These are phyloP conservation scores for Saccharomyces hybrid DNA, from an alignment of 1,139 yeast species.

Conservation along the genomic window DNA sequence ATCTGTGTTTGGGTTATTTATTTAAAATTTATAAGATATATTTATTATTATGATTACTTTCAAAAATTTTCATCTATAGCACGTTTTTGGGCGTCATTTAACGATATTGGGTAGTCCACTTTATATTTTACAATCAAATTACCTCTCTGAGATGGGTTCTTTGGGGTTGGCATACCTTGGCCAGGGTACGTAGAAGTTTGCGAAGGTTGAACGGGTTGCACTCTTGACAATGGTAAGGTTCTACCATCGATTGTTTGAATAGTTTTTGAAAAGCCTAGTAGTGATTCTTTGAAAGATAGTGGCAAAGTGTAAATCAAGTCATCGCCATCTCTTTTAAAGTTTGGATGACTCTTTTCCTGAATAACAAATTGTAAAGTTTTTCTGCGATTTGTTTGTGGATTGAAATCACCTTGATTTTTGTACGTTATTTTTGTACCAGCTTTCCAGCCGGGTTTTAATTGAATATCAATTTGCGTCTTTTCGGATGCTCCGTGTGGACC, in stretches of 20 bases:
- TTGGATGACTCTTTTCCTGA: slow-evolving; percentile 79
- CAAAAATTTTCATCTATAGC: slow-evolving; percentile 50
- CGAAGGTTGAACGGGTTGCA: slow-evolving; percentile 79
- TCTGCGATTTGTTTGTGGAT: slow-evolving; percentile 65
- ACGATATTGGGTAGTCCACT: slow-evolving; percentile 74
- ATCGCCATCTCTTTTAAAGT: slow-evolving; percentile 81
- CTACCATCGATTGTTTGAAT: slow-evolving; percentile 83
- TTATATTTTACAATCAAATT: slow-evolving; percentile 71
- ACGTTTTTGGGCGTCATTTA: slow-evolving; percentile 66
- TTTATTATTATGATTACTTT: slow-evolving; percentile 3
- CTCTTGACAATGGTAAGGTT: slow-evolving; percentile 66
- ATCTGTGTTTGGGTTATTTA: neutral
- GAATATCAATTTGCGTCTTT: slow-evolving; percentile 69
- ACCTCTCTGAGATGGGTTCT: slow-evolving; percentile 74
- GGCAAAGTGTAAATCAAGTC: slow-evolving; percentile 67
- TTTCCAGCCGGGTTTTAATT: slow-evolving; percentile 93
- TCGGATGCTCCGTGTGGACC: slow-evolving; percentile 61
- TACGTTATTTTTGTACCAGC: slow-evolving; percentile 92
- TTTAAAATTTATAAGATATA: neutral
- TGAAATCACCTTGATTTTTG: slow-evolving; percentile 86
- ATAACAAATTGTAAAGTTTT: slow-evolving; percentile 86
- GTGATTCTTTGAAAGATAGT: slow-evolving; percentile 75
- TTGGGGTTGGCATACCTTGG: slow-evolving; percentile 91
- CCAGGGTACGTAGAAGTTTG: slow-evolving; percentile 77
- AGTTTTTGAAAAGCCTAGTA: slow-evolving; percentile 76